Percentiles rank a stretch among this genome's conserved stretches.
Conservation (phyloP, 306 rosid genomes). For the Trifolium repens region DNA sequence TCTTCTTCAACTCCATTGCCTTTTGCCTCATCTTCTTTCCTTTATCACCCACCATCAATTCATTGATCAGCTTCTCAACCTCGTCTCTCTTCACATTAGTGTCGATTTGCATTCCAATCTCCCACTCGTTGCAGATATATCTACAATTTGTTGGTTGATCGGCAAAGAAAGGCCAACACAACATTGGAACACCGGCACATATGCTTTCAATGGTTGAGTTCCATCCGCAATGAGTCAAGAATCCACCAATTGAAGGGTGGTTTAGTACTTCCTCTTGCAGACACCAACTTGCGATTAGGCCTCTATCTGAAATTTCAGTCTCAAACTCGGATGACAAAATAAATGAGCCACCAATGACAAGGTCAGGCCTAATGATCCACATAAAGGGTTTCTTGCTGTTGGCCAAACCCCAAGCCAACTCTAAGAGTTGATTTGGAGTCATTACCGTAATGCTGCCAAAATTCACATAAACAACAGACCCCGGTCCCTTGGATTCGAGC, state of each 20-base stretch:
- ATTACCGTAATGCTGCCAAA: constrained; percentile 25
- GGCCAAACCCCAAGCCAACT: constrained; percentile 34
- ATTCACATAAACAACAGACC: constrained; percentile 18
- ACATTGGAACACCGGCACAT: constrained; percentile 34
- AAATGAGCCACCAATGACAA: not conserved
- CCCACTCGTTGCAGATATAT: constrained; percentile 13
- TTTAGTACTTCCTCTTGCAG: constrained; percentile 15
- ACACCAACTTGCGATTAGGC: constrained; percentile 25
- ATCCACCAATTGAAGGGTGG: constrained; percentile 23
- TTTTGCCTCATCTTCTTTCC: constrained; percentile 39
- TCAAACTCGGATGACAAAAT: constrained; percentile 11
- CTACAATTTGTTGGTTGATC: constrained; percentile 30
- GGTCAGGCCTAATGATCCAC: constrained; percentile 34
- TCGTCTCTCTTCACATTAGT: constrained; percentile 33
- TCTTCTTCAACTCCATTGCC: constrained; percentile 25
- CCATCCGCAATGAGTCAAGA: constrained; percentile 33
- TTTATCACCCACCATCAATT: constrained; percentile 35
- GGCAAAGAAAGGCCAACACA: constrained; percentile 41
- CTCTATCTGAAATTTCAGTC: constrained; percentile 25
- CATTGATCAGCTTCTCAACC: constrained; percentile 29
- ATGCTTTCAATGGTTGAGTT: constrained; percentile 25
- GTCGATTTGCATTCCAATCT: constrained; percentile 31
- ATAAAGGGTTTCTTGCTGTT: constrained; percentile 12
- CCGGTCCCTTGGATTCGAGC: constrained; percentile 8
- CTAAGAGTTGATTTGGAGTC: not conserved